A percentile compares a stretch with the other conserved stretches of the same genome.
phyloP scores from a whole-genome alignment of 2,329 filamentous ascomycete genomes.

The Alternaria gansuensis region DNA sequence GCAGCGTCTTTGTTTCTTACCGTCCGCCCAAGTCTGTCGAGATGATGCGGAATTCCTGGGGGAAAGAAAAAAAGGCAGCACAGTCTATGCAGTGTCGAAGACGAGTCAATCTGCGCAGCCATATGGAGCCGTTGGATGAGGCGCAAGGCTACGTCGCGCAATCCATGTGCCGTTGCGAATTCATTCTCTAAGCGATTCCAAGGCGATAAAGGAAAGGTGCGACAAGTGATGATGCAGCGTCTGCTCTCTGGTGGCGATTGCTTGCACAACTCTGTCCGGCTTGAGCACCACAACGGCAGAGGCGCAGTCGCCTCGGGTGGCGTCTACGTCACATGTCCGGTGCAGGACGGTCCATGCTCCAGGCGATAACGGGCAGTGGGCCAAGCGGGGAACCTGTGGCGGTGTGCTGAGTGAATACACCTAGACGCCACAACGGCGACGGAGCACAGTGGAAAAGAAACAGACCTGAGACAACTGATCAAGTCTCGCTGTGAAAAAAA shows the following conservation, averaged over 20 bases:
- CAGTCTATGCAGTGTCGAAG: not conserved
- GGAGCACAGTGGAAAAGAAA: not conserved
- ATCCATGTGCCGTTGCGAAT: not conserved
- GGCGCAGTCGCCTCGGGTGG: slow-evolving; percentile 17
- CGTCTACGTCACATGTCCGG: slow-evolving; percentile 19
- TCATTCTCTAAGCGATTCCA: not conserved
- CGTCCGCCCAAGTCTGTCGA: not conserved
- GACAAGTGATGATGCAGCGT: not conserved
- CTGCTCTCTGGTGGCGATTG: not conserved
- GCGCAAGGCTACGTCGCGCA: slow-evolving; percentile 1
- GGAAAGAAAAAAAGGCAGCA: too few species aligned
- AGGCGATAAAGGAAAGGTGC: slow-evolving; percentile 18
- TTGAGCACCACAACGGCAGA: slow-evolving; percentile 27
- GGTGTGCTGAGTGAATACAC: slow-evolving; percentile 1
- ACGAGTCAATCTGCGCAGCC: not conserved
- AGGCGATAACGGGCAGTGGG: slow-evolving; percentile 38
- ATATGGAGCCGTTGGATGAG: not conserved
- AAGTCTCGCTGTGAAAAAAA: slow-evolving; percentile 4
- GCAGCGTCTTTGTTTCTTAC: slow-evolving; percentile 1
- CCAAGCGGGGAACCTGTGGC: slow-evolving; percentile 31
- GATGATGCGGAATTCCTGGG: not conserved
- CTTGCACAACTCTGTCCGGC: too few species aligned
- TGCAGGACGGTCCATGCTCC: slow-evolving; percentile 17
- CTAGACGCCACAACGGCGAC: slow-evolving; percentile 11
- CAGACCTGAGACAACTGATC: slow-evolving; percentile 1